Conservation (phyloP, 2,329 filamentous ascomycete genomes). For the Aspergillus sp. region DNA sequence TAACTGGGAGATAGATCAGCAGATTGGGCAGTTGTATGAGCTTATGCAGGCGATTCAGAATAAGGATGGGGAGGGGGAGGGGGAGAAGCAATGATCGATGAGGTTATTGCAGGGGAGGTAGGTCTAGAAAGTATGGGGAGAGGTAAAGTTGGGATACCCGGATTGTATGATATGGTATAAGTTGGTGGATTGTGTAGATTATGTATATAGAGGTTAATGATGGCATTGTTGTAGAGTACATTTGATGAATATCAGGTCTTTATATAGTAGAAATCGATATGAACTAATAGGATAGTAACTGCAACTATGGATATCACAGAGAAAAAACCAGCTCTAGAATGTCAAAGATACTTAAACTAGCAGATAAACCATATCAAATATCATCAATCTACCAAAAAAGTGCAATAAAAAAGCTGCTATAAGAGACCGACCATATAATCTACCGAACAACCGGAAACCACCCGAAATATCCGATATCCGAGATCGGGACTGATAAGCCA, state of each 20-base stretch:
- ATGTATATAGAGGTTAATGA: background rate
- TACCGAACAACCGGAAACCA: background rate
- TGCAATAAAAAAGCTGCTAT: too few species aligned
- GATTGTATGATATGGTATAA: background rate
- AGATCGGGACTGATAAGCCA: background rate
- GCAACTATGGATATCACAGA: too few species aligned
- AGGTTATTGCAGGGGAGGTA: background rate
- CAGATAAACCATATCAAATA: too few species aligned
- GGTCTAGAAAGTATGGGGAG: background rate
- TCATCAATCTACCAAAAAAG: too few species aligned
- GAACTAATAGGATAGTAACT: too few species aligned
- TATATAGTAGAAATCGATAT: too few species aligned
- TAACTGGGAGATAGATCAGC: conserved; percentile 67
- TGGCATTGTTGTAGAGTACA: too few species aligned
- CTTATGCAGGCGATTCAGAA: conserved; percentile 79
- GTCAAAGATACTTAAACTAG: too few species aligned
- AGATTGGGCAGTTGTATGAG: conserved; percentile 90
- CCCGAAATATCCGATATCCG: background rate
- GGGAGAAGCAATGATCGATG: background rate
- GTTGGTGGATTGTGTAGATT: too few species aligned
- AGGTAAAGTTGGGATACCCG: background rate
- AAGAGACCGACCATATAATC: background rate
- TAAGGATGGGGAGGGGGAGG: conserved; percentile 36
- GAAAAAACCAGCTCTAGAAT: too few species aligned
- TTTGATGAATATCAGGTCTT: too few species aligned